Conservation (phyloP, 2,329 filamentous ascomycete genomes). For the Fusarium graminum region DNA sequence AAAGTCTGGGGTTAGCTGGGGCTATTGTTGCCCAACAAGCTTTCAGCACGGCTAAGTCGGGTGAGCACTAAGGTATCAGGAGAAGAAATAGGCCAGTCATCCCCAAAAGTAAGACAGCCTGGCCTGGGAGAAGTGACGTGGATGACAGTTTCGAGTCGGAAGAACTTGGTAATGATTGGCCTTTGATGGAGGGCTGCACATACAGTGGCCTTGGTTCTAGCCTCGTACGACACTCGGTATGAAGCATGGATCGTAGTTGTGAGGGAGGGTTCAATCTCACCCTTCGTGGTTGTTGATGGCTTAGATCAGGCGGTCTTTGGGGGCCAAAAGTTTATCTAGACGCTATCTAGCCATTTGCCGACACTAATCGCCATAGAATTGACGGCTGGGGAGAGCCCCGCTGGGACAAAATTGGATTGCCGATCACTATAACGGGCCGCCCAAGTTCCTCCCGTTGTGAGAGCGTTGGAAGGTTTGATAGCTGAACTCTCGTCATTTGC, state of each 20-base stretch:
- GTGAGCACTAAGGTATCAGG: slow-evolving; percentile 29
- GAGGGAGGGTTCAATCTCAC: neutral
- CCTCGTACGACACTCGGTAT: neutral
- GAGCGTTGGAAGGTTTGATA: neutral
- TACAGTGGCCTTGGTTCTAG: neutral
- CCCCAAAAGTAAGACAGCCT: neutral
- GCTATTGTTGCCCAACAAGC: slow-evolving; percentile 18
- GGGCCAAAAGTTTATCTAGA: slow-evolving; percentile 18
- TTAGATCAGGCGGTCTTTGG: neutral
- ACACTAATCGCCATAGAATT: no score
- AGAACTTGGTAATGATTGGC: slow-evolving; percentile 3
- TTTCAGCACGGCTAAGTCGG: slow-evolving; percentile 12
- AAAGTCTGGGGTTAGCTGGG: neutral
- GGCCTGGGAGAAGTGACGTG: slow-evolving; percentile 9
- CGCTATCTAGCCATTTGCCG: slow-evolving; percentile 20
- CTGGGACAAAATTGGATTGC: neutral
- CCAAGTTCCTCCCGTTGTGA: no score
- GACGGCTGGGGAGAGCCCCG: neutral
- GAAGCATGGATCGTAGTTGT: no score
- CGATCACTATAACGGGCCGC: neutral
- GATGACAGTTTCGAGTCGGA: neutral
- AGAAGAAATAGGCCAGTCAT: slow-evolving; percentile 2
- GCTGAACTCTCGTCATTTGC: neutral
- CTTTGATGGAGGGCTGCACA: neutral
- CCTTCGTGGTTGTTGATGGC: neutral